phyloP scores from a whole-genome alignment of 306 rosid species.

The Quillaja saponaria region DNA sequence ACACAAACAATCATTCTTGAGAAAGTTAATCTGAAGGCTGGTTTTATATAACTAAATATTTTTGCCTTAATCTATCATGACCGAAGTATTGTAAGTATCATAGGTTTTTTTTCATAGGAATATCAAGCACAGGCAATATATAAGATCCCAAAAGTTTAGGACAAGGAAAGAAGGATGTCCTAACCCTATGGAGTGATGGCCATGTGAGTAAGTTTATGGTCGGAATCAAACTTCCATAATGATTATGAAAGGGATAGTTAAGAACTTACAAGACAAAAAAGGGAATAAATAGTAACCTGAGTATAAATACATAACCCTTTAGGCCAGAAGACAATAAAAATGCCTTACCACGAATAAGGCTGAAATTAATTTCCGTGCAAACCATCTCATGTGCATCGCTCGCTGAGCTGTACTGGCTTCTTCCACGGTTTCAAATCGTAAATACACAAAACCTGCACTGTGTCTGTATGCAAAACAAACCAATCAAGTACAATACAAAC shows the following conservation, averaged over 20 bases:
- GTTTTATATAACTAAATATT: too few species aligned
- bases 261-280: neutral
- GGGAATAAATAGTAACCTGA: neutral
- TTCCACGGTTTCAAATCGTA: slow-evolving; percentile 82
- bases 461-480: slow-evolving; percentile 48
- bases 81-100: too few species aligned
- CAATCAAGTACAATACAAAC: neutral
- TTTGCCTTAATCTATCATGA: too few species aligned
- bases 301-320: neutral
- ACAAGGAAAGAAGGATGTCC: too few species aligned
- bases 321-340: neutral
- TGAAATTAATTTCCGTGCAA: slow-evolving; percentile 84
- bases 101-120: neutral
- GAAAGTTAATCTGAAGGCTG: neutral
- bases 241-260: neutral
- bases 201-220: too few species aligned
- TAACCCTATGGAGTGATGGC: neutral
- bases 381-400: slow-evolving; percentile 95
- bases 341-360: slow-evolving; percentile 80
- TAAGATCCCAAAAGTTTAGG: neutral
- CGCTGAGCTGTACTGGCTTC: slow-evolving; percentile 83
- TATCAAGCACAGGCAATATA: neutral
- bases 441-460: slow-evolving; percentile 86
- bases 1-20: slow-evolving; percentile 3
- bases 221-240: neutral